These are phyloP conservation scores for Elongisporangium undulatum DNA, from an alignment of 352 stramenopile species.

Conservation along the genomic window DNA sequence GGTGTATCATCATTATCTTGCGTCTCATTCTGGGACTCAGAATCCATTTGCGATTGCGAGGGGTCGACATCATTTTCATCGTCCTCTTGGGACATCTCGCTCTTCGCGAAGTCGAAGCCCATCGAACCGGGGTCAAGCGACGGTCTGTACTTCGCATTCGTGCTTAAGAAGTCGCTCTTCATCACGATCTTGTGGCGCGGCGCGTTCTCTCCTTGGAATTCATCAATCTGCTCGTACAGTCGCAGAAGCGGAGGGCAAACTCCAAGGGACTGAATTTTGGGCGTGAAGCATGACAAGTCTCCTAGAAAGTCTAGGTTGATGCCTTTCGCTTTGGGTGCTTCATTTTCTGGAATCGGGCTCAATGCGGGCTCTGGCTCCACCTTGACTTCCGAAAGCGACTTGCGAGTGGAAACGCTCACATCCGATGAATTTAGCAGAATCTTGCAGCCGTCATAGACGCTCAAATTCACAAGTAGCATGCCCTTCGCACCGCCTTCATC, in stretches of 20 bases:
- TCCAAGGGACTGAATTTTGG: slow-evolving; percentile 20
- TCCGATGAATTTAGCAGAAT: slow-evolving; percentile 80
- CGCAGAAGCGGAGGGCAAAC: slow-evolving; percentile 64
- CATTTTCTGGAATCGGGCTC: not conserved
- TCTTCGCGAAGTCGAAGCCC: not conserved
- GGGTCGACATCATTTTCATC: slow-evolving; percentile 12
- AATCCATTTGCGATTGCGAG: slow-evolving; percentile 2
- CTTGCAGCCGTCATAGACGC: slow-evolving; percentile 85
- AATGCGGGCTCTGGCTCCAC: slow-evolving; percentile 9
- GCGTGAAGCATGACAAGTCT: not conserved
- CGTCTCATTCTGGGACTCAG: not conserved
- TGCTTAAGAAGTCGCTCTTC: slow-evolving; percentile 43
- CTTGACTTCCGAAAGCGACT: slow-evolving; percentile 21
- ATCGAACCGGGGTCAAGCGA: not conserved
- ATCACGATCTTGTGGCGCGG: slow-evolving; percentile 51
- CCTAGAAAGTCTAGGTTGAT: not conserved
- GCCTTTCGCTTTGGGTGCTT: not conserved
- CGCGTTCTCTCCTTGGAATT: slow-evolving; percentile 44
- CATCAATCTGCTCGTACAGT: slow-evolving; percentile 73
- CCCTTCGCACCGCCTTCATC: slow-evolving; percentile 90
- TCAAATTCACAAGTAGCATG: slow-evolving; percentile 91
- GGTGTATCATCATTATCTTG: not conserved
- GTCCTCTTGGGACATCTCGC: not conserved
- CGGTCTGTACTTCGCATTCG: not conserved
- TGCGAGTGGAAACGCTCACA: slow-evolving; percentile 57